Evolutionary conservation across 1,284 basidiomycete genomes (phyloP), one percentile per base, ranked within the genome.

Genomic region (Kwoniella shivajii): DNA sequence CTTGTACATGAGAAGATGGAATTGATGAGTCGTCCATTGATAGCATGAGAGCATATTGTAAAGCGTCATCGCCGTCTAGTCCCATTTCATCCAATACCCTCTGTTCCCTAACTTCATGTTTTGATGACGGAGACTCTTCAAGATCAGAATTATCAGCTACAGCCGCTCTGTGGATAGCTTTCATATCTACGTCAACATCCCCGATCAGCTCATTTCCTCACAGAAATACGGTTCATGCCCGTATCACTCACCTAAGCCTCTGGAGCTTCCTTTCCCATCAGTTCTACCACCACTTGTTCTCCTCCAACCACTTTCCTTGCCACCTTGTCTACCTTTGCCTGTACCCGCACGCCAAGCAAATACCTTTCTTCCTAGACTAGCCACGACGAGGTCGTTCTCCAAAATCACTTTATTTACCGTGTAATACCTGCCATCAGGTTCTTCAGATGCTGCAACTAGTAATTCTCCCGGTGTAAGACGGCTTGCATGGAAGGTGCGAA

Each of bases 351-450:
- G 59, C 76, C 76, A 78, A 10, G 68, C 68, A 31, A 75, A 66
- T 3, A 78, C 68, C 24, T 67, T 71, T 14, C 68, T 50, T 5
- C 76, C 76, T 16, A 78, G 68, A 24, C 62, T 61, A 1, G 74
- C 75, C 1, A 75, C 68, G 27, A 77, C 52, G 36, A 77, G 59
- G 53, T 78, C 76, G 45, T 76, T 72, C 46, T 76, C 75, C 20
- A 78, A 59, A 10, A 76, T 63, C 30, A 78, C 63, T 36, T 74
- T 66, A 58, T 78, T 78, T 33, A 74, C 69, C 16, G 68, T 74
- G 54, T 71, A 69, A 31, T 57, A 65, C 41, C 54, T 49, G 4
- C 71, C 69, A 10, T 67, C 66, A 11, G 59, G 60, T 27, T 69
- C 64, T 30, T 69, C 67, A 6, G 60, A 61, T 4, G 57, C 61